These are phyloP conservation scores for Lepidium didymum DNA, from an alignment of 345 rosid species.

Conservation along the genomic window DNA sequence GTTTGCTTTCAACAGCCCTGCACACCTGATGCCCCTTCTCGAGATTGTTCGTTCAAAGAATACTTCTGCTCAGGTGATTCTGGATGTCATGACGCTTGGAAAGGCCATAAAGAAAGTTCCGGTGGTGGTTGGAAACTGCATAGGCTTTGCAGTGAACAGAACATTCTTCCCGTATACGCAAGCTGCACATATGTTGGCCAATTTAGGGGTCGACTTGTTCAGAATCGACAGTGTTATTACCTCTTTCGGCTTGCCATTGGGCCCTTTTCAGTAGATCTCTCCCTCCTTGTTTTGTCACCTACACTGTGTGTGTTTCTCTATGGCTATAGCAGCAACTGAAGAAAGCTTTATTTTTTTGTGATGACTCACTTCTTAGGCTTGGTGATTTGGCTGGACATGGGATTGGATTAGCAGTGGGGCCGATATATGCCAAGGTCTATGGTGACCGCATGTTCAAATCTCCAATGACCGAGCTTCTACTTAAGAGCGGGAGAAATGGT, in stretches of 20 bases:
- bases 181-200: slow-evolving; percentile 58
- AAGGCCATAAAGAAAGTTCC: slow-evolving; percentile 87
- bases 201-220: slow-evolving; percentile 85
- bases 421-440: slow-evolving; percentile 54
- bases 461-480: slow-evolving; percentile 62
- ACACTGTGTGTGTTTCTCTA: not conserved
- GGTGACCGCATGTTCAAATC: slow-evolving; percentile 54
- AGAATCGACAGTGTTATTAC: slow-evolving; percentile 71
- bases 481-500: slow-evolving; percentile 84
- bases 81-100: slow-evolving; percentile 87
- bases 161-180: slow-evolving; percentile 84
- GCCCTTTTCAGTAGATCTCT: slow-evolving; percentile 85
- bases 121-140: slow-evolving; percentile 92
- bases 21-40: slow-evolving; percentile 92
- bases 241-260: slow-evolving; percentile 86
- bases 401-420: slow-evolving; percentile 55
- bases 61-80: slow-evolving; percentile 81
- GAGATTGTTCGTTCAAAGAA: slow-evolving; percentile 83
- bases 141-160: slow-evolving; percentile 91
- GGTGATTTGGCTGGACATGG: slow-evolving; percentile 90
- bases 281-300: not conserved
- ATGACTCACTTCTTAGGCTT: slow-evolving; percentile 47
- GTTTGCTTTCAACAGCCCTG: slow-evolving; percentile 58
- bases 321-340: slow-evolving; percentile 6
- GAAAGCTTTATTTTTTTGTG: not conserved